Evolutionary conservation across 2,329 filamentous ascomycete species (phyloP).

Genomic region (Stagonosporopsis chrysanthemi): DNA sequence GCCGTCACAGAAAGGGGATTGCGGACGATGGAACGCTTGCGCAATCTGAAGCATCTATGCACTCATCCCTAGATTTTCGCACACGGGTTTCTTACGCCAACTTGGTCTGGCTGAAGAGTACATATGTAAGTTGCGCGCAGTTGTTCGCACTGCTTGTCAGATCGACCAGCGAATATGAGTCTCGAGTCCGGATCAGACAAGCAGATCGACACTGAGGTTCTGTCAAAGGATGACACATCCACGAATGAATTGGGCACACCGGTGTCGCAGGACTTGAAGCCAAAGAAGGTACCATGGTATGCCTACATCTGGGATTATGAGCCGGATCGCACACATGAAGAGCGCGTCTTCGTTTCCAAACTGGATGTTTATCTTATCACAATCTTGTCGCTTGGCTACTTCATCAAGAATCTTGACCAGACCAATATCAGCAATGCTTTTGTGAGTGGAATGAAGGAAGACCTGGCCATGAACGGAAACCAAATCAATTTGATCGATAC

Average conservation of each 20-base stretch:
- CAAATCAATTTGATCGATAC: conserved; percentile 34
- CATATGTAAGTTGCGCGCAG: conserved; percentile 14
- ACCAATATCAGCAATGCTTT: conserved; percentile 38
- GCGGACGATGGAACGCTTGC: conserved; percentile 13
- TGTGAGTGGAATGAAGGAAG: conserved; percentile 39
- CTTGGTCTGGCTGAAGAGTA: background rate
- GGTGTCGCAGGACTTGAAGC: background rate
- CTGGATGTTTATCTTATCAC: conserved; percentile 33
- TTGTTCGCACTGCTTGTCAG: background rate
- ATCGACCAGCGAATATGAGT: conserved; percentile 8
- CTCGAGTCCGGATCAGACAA: conserved; percentile 6
- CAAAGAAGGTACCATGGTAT: conserved; percentile 32
- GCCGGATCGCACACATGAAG: conserved; percentile 31
- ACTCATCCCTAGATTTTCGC: conserved; percentile 15
- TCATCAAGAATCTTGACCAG: conserved; percentile 39
- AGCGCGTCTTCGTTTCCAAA: conserved; percentile 32
- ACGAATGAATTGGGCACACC: background rate
- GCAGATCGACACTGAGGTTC: background rate
- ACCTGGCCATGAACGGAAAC: conserved; percentile 33
- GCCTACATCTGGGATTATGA: conserved; percentile 40
- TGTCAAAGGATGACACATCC: conserved; percentile 4
- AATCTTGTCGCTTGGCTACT: conserved; percentile 31
- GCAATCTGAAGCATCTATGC: conserved; percentile 24
- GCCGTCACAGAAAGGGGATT: background rate
- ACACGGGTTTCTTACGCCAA: background rate